Percentiles rank a stretch among this genome's conserved stretches.
Conservation (phyloP, 1,284 basidiomycete species). For the Pseudozyma flocculosa region DNA sequence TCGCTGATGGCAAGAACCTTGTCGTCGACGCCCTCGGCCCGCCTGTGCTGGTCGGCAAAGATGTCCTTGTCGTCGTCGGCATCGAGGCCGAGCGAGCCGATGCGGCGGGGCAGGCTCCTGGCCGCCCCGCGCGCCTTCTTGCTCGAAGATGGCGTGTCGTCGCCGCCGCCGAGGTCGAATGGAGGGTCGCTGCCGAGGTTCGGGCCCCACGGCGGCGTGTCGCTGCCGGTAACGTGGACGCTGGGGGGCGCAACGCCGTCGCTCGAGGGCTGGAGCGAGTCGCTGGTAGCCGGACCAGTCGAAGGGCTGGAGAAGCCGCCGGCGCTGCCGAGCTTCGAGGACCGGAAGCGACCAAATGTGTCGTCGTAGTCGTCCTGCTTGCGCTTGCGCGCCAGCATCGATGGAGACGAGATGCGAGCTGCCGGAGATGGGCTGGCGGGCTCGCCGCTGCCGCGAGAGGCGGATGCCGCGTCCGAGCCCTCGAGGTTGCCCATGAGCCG, state of each 20-base stretch:
- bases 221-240: slow-evolving; percentile 49
- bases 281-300: slow-evolving; percentile 26
- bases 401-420: not conserved
- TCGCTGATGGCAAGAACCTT: slow-evolving; percentile 35
- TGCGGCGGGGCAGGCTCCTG: slow-evolving; percentile 19
- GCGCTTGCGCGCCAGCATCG: slow-evolving; percentile 26
- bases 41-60: slow-evolving; percentile 25
- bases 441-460: not conserved
- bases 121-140: slow-evolving; percentile 36
- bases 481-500: slow-evolving; percentile 50
- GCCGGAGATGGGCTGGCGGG: slow-evolving; percentile 14
- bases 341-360: slow-evolving; percentile 15
- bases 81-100: slow-evolving; percentile 30
- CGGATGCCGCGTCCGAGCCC: slow-evolving; percentile 20
- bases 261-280: slow-evolving; percentile 27
- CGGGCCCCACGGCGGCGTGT: slow-evolving; percentile 48
- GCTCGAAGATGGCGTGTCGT: slow-evolving; percentile 21
- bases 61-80: slow-evolving; percentile 21
- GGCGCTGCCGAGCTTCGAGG: slow-evolving; percentile 18
- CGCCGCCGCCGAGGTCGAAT: slow-evolving; percentile 27
- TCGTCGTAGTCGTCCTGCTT: slow-evolving; percentile 6
- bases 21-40: slow-evolving; percentile 35
- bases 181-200: slow-evolving; percentile 30
- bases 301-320: slow-evolving; percentile 37
- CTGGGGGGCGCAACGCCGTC: slow-evolving; percentile 14